Percentiles rank a stretch among this genome's conserved stretches.
Evolutionary conservation across 2,329 filamentous ascomycete genomes (phyloP).

Genomic region (Cordyceps sp.): DNA sequence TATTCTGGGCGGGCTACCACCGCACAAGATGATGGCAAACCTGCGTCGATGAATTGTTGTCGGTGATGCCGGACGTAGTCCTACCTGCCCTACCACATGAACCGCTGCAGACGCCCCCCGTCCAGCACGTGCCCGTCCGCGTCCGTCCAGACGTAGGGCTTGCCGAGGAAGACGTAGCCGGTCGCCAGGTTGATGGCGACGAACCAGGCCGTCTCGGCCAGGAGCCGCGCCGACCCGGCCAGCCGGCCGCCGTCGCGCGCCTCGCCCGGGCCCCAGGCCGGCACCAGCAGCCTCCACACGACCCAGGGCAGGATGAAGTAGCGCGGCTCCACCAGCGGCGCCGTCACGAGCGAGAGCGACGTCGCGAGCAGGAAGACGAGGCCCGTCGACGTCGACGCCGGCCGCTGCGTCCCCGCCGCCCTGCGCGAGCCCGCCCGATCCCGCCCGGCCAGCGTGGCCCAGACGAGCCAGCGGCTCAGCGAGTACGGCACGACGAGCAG

Average conservation of each 20-base stretch:
- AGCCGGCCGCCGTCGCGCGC: slow-evolving; percentile 1
- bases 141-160: slow-evolving; percentile 49
- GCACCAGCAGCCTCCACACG: slow-evolving; percentile 73
- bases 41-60: no score
- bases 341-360: slow-evolving; percentile 63
- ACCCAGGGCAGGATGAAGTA: slow-evolving; percentile 96
- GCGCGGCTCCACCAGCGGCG: slow-evolving; percentile 82
- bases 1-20: no score
- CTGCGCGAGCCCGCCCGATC: no score
- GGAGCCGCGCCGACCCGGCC: slow-evolving; percentile 16
- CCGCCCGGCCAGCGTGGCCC: slow-evolving; percentile 41
- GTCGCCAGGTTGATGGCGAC: slow-evolving; percentile 46
- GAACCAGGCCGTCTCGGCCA: slow-evolving; percentile 54
- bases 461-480: slow-evolving; percentile 48
- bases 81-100: slow-evolving; percentile 70
- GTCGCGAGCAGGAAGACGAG: slow-evolving; percentile 51
- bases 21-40: no score
- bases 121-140: slow-evolving; percentile 35
- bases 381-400: slow-evolving; percentile 30
- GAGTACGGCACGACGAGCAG: slow-evolving; percentile 55
- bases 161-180: slow-evolving; percentile 53
- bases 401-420: no score
- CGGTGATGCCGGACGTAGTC: no score
- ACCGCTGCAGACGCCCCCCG: slow-evolving; percentile 47
- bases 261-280: slow-evolving; percentile 23